Percentiles rank a stretch among this genome's conserved stretches.
These are phyloP conservation scores for Ogataea polymorpha DNA, from an alignment of 805 yeast species.

Conservation along the genomic window DNA sequence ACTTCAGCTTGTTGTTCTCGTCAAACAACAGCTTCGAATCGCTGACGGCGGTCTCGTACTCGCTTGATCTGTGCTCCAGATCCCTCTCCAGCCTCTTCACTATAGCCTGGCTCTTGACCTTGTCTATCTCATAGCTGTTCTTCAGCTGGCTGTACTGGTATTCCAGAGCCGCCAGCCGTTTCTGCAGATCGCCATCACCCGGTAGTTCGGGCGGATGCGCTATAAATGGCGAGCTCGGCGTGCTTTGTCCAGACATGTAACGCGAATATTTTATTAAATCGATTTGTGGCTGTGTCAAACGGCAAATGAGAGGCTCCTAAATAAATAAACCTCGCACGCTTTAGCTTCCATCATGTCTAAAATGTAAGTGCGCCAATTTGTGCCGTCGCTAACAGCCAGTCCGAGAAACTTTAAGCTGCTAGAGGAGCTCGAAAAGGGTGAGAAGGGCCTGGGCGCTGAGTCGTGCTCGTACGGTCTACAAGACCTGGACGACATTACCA, in stretches of 20 bases:
- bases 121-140: conserved; percentile 5
- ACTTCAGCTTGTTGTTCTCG: conserved; percentile 31
- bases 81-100: conserved; percentile 10
- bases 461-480: conserved; percentile 93
- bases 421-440: conserved; percentile 97
- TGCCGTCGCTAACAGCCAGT: conserved; percentile 32
- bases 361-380: conserved; percentile 19
- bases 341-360: conserved; percentile 23
- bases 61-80: conserved; percentile 22
- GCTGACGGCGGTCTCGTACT: conserved; percentile 32
- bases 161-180: background rate
- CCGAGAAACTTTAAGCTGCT: conserved; percentile 94
- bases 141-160: conserved; percentile 2
- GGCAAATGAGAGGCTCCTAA: conserved; percentile 5
- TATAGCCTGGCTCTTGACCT: background rate
- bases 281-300: conserved; percentile 10
- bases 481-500: conserved; percentile 84
- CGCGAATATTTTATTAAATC: background rate
- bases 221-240: conserved; percentile 22
- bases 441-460: conserved; percentile 95
- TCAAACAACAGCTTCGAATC: conserved; percentile 16
- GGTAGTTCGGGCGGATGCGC: conserved; percentile 6
- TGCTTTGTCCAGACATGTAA: conserved; percentile 3
- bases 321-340: conserved; percentile 2
- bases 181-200: background rate